These are phyloP conservation scores for Lentinula edodes DNA, from an alignment of 768 basidiomycete species.

Conservation along the genomic window DNA sequence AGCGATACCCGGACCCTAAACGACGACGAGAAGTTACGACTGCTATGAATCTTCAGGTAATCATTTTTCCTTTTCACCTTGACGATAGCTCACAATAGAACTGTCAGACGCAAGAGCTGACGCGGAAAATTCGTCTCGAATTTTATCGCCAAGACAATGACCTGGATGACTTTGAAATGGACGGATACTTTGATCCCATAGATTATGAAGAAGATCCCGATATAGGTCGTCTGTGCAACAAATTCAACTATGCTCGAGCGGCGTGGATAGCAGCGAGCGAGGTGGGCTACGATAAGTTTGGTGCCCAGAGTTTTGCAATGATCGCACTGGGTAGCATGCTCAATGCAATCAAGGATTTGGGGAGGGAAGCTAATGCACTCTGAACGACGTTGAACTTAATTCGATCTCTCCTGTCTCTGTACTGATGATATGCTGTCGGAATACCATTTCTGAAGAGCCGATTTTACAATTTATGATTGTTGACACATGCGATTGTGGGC, in stretches of 20 bases:
- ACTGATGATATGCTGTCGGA: too few relatives aligned
- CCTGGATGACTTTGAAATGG: not conserved
- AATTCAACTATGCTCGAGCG: conserved; percentile 3
- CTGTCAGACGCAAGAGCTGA: conserved; percentile 1
- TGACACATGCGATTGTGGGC: too few relatives aligned
- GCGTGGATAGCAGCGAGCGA: not conserved
- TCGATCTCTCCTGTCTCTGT: too few relatives aligned
- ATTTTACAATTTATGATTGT: too few relatives aligned
- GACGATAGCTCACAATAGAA: not conserved
- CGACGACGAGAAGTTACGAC: not conserved
- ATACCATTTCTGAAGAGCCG: too few relatives aligned
- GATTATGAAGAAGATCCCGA: conserved; percentile 4
- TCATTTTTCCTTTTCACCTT: not conserved
- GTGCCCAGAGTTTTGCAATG: not conserved
- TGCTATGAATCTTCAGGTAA: conserved; percentile 1
- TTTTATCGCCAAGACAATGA: not conserved
- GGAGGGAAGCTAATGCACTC: not conserved
- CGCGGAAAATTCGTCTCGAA: not conserved
- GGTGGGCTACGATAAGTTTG: not conserved
- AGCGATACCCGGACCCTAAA: not conserved
- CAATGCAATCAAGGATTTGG: not conserved
- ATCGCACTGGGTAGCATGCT: conserved; percentile 1
- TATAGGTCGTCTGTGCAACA: not conserved
- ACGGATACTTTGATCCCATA: conserved; percentile 2
- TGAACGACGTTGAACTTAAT: not conserved